phyloP scores from a whole-genome alignment of 768 basidiomycete species.

The Aureoboletus auriporus region DNA sequence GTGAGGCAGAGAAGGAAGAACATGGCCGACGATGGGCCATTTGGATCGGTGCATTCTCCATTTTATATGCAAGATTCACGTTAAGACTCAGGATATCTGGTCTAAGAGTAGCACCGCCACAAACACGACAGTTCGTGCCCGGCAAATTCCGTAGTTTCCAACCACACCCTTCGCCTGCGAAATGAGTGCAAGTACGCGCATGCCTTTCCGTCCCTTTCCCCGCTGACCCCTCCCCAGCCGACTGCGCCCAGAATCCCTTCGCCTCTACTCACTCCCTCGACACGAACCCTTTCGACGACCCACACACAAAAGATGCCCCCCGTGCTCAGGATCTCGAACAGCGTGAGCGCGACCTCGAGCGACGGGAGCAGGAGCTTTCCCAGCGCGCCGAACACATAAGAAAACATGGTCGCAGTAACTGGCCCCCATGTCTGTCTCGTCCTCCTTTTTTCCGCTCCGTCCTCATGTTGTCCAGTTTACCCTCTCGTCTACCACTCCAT shows the following conservation, averaged over 20 bases:
- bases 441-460: slow-evolving; percentile 10
- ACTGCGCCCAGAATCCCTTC: slow-evolving; percentile 69
- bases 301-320: slow-evolving; percentile 41
- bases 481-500: slow-evolving; percentile 96
- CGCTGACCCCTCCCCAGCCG: slow-evolving; percentile 16
- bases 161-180: neutral
- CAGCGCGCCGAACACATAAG: slow-evolving; percentile 66
- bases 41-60: too few relatives aligned
- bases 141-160: slow-evolving; percentile 5
- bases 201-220: too few relatives aligned
- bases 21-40: slow-evolving; percentile 11
- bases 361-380: slow-evolving; percentile 71
- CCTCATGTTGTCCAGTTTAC: slow-evolving; percentile 56
- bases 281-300: slow-evolving; percentile 89
- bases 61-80: too few relatives aligned
- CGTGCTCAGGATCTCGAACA: slow-evolving; percentile 64
- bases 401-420: slow-evolving; percentile 84
- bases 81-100: too few relatives aligned
- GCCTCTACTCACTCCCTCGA: slow-evolving; percentile 83
- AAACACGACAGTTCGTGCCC: too few relatives aligned
- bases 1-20: slow-evolving; percentile 38
- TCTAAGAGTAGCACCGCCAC: too few relatives aligned
- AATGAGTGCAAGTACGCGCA: slow-evolving; percentile 25
- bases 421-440: slow-evolving; percentile 73
- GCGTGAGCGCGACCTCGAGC: slow-evolving; percentile 78